Percentiles rank a stretch among this genome's conserved stretches.
Conservation (phyloP, 805 yeast genomes). For the Clavispora fructus region DNA sequence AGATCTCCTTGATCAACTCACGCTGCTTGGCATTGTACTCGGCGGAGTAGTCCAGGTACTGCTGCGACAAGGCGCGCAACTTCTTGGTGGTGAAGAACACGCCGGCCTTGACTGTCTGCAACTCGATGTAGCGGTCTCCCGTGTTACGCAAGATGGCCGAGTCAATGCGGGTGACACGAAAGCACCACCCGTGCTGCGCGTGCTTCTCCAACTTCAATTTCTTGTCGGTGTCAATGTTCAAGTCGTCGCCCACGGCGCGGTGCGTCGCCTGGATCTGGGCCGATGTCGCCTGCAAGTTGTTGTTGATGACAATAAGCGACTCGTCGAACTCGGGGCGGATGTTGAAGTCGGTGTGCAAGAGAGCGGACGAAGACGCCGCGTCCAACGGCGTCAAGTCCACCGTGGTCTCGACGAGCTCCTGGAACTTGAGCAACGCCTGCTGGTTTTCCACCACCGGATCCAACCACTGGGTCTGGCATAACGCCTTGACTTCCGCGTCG, state of each 20-base stretch:
- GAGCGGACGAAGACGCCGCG: conserved; percentile 31
- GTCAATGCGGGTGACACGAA: conserved; percentile 87
- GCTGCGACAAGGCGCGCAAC: conserved; percentile 54
- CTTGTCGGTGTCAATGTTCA: conserved; percentile 78
- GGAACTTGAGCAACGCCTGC: conserved; percentile 56
- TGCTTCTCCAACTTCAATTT: conserved; percentile 87
- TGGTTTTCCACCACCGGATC: conserved; percentile 47
- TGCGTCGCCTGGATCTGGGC: conserved; percentile 57
- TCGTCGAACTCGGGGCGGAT: conserved; percentile 90
- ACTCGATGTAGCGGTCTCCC: conserved; percentile 58
- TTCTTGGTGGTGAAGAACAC: conserved; percentile 78
- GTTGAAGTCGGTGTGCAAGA: conserved; percentile 61
- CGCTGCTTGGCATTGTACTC: conserved; percentile 74
- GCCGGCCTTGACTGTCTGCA: conserved; percentile 93
- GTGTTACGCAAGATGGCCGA: conserved; percentile 69
- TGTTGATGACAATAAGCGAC: conserved; percentile 55
- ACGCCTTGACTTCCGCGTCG: conserved; percentile 19
- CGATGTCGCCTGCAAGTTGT: conserved; percentile 50
- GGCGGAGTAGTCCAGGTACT: conserved; percentile 52
- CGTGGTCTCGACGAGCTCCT: conserved; percentile 88
- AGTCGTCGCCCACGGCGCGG: conserved; percentile 60
- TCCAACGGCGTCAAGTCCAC: conserved; percentile 82
- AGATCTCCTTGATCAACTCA: conserved; percentile 75
- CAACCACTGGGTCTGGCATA: conserved; percentile 52
- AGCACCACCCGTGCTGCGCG: conserved; percentile 88